Evolutionary conservation across 345 rosid species (phyloP), one percentile per base, ranked within the genome.

Genomic region (Anastatica hierochuntica): DNA sequence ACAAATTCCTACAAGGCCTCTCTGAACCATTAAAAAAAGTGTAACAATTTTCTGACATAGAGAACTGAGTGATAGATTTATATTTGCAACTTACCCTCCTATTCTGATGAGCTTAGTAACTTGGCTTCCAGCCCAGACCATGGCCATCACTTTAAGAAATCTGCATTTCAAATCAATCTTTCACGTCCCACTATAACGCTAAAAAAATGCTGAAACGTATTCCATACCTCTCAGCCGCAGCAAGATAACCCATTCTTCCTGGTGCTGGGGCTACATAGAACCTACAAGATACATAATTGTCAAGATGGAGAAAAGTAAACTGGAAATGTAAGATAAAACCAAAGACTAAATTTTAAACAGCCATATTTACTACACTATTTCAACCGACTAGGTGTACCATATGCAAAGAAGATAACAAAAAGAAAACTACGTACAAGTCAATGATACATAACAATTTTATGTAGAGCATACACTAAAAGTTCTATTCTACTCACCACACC

Each of bases 81-180:
- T 20, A 59, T 9, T 20, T 61, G 79, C 37, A 69, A 53, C 88
- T 77, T 43, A 89, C 97, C 97, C 90, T 72, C 82, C 97, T 35
- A 85, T 85, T 72, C 95, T 76, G 30, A 77, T 41, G 53, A 85
- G 80, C 75, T 89, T 89, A 14, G 95, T 85, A 50, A 89, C 94
- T 64, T 89, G 95, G 77, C 97, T 89, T 67, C 95, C 97, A 57
- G 86, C 95, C 97, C 97, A 85, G 46, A 89, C 94, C 97, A 89
- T 81, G 33, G 97, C 97, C 88, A 89, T 78, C 55, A 89, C 70
- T 74, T 89, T 89, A 57, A 85, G 62, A 72, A 89, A 83, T 72
- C 94, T 89, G 80, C 71, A 77, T 60, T 47, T 21, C 45, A 45
- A 53, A 56, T 39, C 11, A 38, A 36, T 33, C 27, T 44, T 37